Evolutionary conservation across 345 rosid genomes (phyloP).

Genomic region (Hypericum perforatum): DNA sequence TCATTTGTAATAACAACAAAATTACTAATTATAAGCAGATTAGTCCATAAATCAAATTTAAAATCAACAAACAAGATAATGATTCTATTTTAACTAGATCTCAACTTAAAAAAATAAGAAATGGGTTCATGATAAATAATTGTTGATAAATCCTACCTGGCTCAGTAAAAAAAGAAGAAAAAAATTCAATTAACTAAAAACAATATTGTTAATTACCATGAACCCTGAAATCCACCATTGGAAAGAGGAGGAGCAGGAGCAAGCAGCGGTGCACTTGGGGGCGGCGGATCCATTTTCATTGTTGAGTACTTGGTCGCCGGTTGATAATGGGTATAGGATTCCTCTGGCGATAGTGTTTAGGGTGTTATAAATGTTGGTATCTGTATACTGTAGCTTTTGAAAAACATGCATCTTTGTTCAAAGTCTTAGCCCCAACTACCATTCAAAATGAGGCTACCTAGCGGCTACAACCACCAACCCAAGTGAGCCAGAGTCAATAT

Average conservation of each 20-base stretch:
- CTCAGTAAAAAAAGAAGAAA: background rate
- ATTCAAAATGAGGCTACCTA: slow-evolving; percentile 16
- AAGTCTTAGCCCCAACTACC: slow-evolving; percentile 21
- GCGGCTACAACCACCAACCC: no score
- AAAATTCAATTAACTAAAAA: background rate
- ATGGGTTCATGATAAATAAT: background rate
- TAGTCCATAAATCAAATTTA: background rate
- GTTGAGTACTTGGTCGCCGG: background rate
- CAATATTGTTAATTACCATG: slow-evolving; percentile 28
- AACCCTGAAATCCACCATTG: slow-evolving; percentile 27
- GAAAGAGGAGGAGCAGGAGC: slow-evolving; percentile 22
- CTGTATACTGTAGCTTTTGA: background rate
- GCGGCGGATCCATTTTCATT: slow-evolving; percentile 31
- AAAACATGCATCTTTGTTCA: slow-evolving; percentile 10
- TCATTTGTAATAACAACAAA: no score
- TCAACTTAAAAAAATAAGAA: background rate
- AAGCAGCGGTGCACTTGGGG: slow-evolving; percentile 31
- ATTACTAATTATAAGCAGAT: no score
- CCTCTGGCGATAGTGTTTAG: background rate
- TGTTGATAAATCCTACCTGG: background rate
- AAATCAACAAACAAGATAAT: no score
- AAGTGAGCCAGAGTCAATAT: no score
- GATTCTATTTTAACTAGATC: no score
- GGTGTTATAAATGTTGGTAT: background rate
- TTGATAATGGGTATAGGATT: background rate